Conservation (phyloP, 495 filamentous ascomycete species). For the Xylaria longipes region DNA sequence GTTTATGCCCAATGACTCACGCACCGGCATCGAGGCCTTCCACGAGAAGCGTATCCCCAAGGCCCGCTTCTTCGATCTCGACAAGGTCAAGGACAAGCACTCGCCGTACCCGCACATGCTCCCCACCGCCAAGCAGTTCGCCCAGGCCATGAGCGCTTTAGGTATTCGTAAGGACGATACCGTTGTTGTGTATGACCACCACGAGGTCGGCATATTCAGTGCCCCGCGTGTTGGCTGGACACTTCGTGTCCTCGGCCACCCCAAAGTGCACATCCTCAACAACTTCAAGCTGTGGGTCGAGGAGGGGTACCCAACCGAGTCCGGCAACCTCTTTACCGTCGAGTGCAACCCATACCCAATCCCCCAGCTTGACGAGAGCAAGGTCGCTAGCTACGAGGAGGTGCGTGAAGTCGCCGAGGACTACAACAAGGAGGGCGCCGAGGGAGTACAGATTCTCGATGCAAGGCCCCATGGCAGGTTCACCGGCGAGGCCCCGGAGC, state of each 20-base stretch:
- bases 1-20: slow-evolving; percentile 91
- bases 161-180: slow-evolving; percentile 87
- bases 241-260: slow-evolving; percentile 85
- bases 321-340: slow-evolving; percentile 70
- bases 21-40: slow-evolving; percentile 80
- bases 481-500: slow-evolving; percentile 84
- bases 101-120: slow-evolving; percentile 98
- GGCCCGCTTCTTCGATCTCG: slow-evolving; percentile 96
- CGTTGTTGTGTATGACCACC: slow-evolving; percentile 90
- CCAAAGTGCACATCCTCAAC: slow-evolving; percentile 88
- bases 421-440: slow-evolving; percentile 75
- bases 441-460: slow-evolving; percentile 88
- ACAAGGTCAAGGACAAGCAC: slow-evolving; percentile 82
- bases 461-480: slow-evolving; percentile 82
- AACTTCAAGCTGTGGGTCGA: slow-evolving; percentile 93
- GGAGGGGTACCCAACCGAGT: slow-evolving; percentile 79
- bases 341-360: slow-evolving; percentile 63
- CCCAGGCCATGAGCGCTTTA: slow-evolving; percentile 83
- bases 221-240: slow-evolving; percentile 95
- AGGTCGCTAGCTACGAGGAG: slow-evolving; percentile 71
- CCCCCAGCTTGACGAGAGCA: slow-evolving; percentile 54
- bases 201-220: slow-evolving; percentile 89
- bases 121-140: slow-evolving; percentile 78
- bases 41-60: slow-evolving; percentile 77
- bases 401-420: slow-evolving; percentile 78